A percentile compares a stretch with the other conserved stretches of the same genome.
Conservation (phyloP, 2,329 filamentous ascomycete species). For the Trichoderma koningiopsis region DNA sequence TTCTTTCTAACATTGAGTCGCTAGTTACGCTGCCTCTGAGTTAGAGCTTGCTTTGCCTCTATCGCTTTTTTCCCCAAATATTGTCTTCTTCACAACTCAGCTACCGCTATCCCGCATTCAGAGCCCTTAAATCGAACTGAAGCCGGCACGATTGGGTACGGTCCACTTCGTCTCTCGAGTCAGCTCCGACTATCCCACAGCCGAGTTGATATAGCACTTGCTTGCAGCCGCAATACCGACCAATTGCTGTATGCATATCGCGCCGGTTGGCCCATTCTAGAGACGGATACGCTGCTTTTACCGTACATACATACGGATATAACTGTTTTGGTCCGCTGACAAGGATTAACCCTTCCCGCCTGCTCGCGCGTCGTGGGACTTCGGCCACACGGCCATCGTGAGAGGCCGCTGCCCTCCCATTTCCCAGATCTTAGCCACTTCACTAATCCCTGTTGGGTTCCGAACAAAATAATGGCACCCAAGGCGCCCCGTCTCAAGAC, state of each 20-base stretch:
- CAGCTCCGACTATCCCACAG: not conserved
- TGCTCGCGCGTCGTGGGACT: constrained; percentile 32
- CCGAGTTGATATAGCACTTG: not conserved
- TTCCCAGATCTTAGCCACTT: constrained; percentile 39
- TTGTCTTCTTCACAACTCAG: not conserved
- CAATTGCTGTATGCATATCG: constrained; percentile 11
- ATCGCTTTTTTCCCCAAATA: constrained; percentile 7
- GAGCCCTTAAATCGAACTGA: not conserved
- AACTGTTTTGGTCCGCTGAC: constrained; percentile 27
- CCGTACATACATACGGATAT: constrained; percentile 11
- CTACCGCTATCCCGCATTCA: not conserved
- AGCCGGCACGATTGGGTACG: not conserved
- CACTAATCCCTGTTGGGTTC: constrained; percentile 41
- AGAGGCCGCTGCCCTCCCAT: constrained; percentile 38
- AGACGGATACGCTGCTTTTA: constrained; percentile 12
- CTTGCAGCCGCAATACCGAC: not conserved
- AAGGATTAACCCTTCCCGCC: constrained; percentile 34
- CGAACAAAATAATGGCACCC: constrained; percentile 56
- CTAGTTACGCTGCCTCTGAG: not conserved
- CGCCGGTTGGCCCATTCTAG: constrained; percentile 22
- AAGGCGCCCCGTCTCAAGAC: constrained; percentile 61
- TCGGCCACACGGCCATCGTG: constrained; percentile 39
- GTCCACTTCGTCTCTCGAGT: constrained; percentile 1
- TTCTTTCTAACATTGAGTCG: not conserved
- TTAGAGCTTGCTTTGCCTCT: not conserved